Evolutionary conservation across 768 basidiomycete genomes (phyloP), one percentile per base, ranked within the genome.

Genomic region (Chlorophyllum brunneum): DNA sequence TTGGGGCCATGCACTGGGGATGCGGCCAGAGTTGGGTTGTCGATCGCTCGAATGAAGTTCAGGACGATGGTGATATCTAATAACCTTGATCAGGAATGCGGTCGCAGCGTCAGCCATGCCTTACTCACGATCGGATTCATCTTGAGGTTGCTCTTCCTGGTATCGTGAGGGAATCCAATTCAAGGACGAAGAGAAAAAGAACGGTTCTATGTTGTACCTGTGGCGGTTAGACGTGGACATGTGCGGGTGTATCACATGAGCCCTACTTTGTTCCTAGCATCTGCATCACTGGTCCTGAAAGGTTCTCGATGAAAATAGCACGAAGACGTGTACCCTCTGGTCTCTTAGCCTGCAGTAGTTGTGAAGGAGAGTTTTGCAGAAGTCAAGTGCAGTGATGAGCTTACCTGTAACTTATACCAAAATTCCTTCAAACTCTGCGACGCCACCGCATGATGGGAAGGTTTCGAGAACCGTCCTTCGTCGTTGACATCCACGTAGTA

Each of bases 151-250:
- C 41, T 71, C 75, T 58, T 83, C 82, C 57, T 81, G 76, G 49
- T 79, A 84, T 51, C 81, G 74, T 4, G 79, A 78, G 3, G 82
- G 82, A 58, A 84, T 84, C 80, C 80, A 82, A 53, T 78, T 81
- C 2, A 80, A 56, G 16, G 79, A 79, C 0, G 81, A 81, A 5
- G 80, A 79, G 58, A 79, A 83, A 63, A 80, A 83, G 61, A 82
- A 83, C 0, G 81, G 81, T 58, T 83, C 81, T 38, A 83, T 74
- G 16, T 70, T 67, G 51, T 76, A 80, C 61, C 81, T 76, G 26
- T 26, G 20, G 27, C 18, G n/a, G 38, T 42, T 29, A 53, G 5
- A 1, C 2, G n/a, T n/a, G n/a, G n/a, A n/a, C n/a, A n/a, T n/a
- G n/a, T n/a, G n/a, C n/a, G n/a, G n/a, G n/a, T n/a, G n/a, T n/a